phyloP scores from a whole-genome alignment of 345 rosid genomes.

The Ailanthus altissimus region DNA sequence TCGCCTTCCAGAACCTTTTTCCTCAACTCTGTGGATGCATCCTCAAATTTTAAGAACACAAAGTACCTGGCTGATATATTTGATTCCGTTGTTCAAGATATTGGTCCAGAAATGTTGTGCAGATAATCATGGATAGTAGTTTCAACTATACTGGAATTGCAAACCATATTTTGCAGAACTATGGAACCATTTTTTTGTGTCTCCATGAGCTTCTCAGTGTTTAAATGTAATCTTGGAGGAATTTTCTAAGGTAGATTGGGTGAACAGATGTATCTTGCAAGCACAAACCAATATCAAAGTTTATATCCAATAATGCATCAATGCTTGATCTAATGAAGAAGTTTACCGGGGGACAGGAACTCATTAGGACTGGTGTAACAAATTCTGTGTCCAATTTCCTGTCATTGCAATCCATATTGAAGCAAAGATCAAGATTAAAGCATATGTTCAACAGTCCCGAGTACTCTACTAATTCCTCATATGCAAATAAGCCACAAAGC shows the following conservation, averaged over 20 bases:
- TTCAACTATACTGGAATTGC: constrained; percentile 67
- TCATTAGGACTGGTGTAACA: constrained; percentile 73
- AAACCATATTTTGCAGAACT: constrained; percentile 69
- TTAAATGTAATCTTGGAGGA: constrained; percentile 77
- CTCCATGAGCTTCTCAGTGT: constrained; percentile 91
- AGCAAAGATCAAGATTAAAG: constrained; percentile 69
- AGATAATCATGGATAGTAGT: constrained; percentile 71
- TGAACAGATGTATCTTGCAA: constrained; percentile 66
- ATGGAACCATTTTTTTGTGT: constrained; percentile 71
- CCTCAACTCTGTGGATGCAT: constrained; percentile 82
- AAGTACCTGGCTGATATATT: constrained; percentile 74
- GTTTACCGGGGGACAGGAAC: constrained; percentile 69
- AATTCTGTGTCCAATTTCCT: constrained; percentile 69
- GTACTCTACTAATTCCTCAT: constrained; percentile 50
- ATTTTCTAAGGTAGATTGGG: constrained; percentile 89
- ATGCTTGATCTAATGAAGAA: constrained; percentile 81
- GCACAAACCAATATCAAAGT: constrained; percentile 73
- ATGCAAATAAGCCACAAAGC: constrained; percentile 64
- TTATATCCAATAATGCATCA: constrained; percentile 61
- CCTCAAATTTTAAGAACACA: constrained; percentile 71
- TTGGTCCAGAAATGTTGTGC: constrained; percentile 83
- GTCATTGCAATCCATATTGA: constrained; percentile 71
- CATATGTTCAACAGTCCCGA: constrained; percentile 77
- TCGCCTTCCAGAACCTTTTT: constrained; percentile 79
- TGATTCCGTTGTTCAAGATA: constrained; percentile 76